These are phyloP conservation scores for Aspergillus hortae DNA, from an alignment of 2,329 filamentous ascomycete genomes.

Conservation along the genomic window DNA sequence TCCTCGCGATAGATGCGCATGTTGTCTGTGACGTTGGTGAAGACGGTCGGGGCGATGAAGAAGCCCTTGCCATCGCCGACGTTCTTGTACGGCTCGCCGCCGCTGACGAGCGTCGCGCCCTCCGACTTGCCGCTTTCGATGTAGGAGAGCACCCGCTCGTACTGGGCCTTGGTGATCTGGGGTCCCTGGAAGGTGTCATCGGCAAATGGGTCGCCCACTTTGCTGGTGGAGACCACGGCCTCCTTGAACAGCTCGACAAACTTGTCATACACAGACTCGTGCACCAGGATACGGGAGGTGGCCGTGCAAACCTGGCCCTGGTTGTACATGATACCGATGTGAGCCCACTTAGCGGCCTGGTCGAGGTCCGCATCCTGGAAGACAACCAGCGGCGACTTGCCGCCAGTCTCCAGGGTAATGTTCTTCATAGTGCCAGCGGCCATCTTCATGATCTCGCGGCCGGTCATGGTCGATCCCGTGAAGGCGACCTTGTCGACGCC, in stretches of 20 bases:
- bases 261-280: conserved; percentile 42
- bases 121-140: conserved; percentile 67
- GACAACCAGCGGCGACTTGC: conserved; percentile 62
- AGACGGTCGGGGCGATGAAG: conserved; percentile 61
- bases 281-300: conserved; percentile 53
- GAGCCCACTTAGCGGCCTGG: conserved; percentile 66
- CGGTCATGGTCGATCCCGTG: conserved; percentile 32
- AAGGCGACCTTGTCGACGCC: conserved; percentile 35
- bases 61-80: conserved; percentile 58
- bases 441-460: conserved; percentile 36
- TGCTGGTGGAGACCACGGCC: conserved; percentile 29
- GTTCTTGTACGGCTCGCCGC: conserved; percentile 58
- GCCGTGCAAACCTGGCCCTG: conserved; percentile 35
- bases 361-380: conserved; percentile 65
- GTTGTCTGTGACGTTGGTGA: conserved; percentile 54
- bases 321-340: conserved; percentile 50
- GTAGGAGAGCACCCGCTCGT: conserved; percentile 59
- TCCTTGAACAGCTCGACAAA: conserved; percentile 32
- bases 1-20: conserved; percentile 62
- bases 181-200: conserved; percentile 37
- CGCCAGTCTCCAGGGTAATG: conserved; percentile 49
- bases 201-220: conserved; percentile 34
- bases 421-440: conserved; percentile 33
- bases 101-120: conserved; percentile 63
- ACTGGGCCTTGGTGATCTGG: conserved; percentile 35